Evolutionary conservation across 2,329 filamentous ascomycete genomes (phyloP).

Genomic region (Didymella pinodella): DNA sequence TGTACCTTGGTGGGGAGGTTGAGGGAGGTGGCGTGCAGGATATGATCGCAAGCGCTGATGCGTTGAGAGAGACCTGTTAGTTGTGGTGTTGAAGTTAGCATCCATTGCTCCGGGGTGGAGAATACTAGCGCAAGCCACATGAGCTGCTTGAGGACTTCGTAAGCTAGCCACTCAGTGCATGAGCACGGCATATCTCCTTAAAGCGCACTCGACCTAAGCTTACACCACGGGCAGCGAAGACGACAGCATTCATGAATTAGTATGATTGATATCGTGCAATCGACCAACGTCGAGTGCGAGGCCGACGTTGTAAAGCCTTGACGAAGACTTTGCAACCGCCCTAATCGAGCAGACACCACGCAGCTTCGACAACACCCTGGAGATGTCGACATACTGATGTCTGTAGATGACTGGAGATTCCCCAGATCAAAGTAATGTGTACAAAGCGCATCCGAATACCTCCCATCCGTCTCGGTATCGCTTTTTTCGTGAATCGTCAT

Average conservation of each 20-base stretch:
- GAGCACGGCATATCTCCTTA: background rate
- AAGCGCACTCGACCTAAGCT: background rate
- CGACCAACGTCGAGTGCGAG: slow-evolving; percentile 3
- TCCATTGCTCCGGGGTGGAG: slow-evolving; percentile 10
- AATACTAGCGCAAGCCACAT: slow-evolving; percentile 3
- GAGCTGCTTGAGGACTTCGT: slow-evolving; percentile 1
- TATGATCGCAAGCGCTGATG: background rate
- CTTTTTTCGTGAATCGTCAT: slow-evolving; percentile 21
- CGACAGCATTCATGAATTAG: background rate
- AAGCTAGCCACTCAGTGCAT: background rate
- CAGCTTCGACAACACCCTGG: background rate
- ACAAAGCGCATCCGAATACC: slow-evolving; percentile 1
- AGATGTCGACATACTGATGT: background rate
- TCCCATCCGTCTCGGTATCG: slow-evolving; percentile 11
- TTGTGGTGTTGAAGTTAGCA: background rate
- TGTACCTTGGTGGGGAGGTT: background rate
- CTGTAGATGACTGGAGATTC: background rate
- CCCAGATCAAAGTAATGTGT: background rate
- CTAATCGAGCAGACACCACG: background rate
- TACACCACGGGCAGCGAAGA: too few relatives aligned
- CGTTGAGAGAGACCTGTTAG: too few relatives aligned
- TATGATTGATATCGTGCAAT: slow-evolving; percentile 1
- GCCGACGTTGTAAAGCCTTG: slow-evolving; percentile 10
- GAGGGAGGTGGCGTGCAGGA: background rate
- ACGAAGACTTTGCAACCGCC: slow-evolving; percentile 8